Evolutionary conservation across 1,139 yeast genomes (phyloP), one percentile per base, ranked within the genome.

Genomic region (Casaregolazyma suthepensis): DNA sequence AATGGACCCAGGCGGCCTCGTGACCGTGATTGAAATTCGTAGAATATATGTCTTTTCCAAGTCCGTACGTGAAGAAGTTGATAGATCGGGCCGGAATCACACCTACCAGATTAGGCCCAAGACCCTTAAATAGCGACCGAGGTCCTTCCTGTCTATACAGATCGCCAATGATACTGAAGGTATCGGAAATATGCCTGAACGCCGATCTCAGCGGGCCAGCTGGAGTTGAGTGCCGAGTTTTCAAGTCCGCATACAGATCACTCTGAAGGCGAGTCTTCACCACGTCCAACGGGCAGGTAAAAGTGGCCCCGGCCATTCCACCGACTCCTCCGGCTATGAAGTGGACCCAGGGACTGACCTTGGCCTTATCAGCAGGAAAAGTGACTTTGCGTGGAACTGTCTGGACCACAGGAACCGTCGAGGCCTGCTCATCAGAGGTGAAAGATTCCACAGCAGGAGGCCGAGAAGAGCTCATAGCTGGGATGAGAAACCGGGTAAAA

Each of bases 291-390:
- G 99, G 99, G 62, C 96, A 86, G 0, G 99, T 94, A 54, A 84
- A 84, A 1, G 91, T 73, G 1, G 99, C 96, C 17, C 99, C 99
- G 18, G 94, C 88, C 96, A 93, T 93, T 10, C 99, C 99, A 40
- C 98, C 99, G 26, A 87, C 59, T 3, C 98, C 99, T 44, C 99
- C 99, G n/a, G 99, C 97, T n/a, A 91, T 87, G 67, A 91, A 93
- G 71, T 91, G 97, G 6, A 91, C 89, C 96, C 97, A 91, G 53
- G 95, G 95, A 61, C 80, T 81, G 1, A 84, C 81, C 51, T 47
- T 50, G 53, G 60, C 62, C 48, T 57, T 48, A 54, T 58, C 61
- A 13, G 48, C 56, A 31, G 58, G 51, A 20, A 47, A 51, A 42
- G 57, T 57, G 37, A 40, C 42, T 37, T 46, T 29, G 40, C 56